Evolutionary conservation across 2,329 filamentous ascomycete species (phyloP), one percentile per base, ranked within the genome.

Genomic region (Colletotrichum magnum): DNA sequence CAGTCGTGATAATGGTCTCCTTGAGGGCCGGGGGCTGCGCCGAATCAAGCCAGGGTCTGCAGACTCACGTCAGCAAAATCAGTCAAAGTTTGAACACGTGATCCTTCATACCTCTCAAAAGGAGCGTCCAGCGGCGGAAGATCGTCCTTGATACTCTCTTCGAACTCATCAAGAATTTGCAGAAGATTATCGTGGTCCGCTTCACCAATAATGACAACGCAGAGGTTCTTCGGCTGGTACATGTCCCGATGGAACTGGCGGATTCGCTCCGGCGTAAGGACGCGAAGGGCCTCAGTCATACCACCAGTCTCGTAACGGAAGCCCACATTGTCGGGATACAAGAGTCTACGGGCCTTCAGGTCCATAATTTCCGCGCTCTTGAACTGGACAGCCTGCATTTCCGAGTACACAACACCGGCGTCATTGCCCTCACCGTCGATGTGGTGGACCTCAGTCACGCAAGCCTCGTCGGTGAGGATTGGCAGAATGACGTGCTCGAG

Each of bases 251-350:
- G 96, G 76, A 98, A 99, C 68, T 92, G 90, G n/a, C 96, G 91
- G 73, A 99, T 99, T 47, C 94, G 91, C 60, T 98, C 93, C 2
- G 94, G 90, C 0, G 94, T 96, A 54, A 99, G 84, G 3, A 94
- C 90, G 50, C 96, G 91, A 58, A 99, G 86, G 41, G 94, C 92
- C 75, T 97, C 94, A 84, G 97, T 97, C 92, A 98, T 94, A 15
- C 96, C 96, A 13, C 96, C 96, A n/a, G 96, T 99, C 81, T 99
- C 96, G 74, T 98, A 98, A 68, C 95, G 91, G 78, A 98, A 99
- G 3, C 96, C 96, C 64, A 97, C 90, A 54, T 93, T 92, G 78
- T 96, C 90, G 0, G 95, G 95, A 75, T 98, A 99, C 43, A 97
- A 84, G 52, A 96, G 84, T 2, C 93, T 90, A 48, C 93, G 91